Evolutionary conservation across 2,329 filamentous ascomycete genomes (phyloP), one percentile per base, ranked within the genome.

Genomic region (Fusarium sp.): DNA sequence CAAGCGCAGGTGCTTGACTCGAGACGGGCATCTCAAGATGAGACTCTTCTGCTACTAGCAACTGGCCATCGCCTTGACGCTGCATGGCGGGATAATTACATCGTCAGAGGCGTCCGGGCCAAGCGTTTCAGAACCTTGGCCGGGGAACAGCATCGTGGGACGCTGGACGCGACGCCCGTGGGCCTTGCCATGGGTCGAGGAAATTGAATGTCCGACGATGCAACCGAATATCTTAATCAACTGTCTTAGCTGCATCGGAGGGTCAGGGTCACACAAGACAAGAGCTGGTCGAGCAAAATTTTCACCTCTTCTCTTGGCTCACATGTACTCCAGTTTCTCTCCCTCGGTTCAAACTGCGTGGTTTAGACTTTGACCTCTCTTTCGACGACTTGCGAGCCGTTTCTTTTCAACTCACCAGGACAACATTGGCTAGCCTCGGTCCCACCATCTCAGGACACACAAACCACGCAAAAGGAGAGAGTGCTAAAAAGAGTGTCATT

Each of bases 41-140:
- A 54, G n/a, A 37, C 29, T 10, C 60, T 63, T 56, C 50, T 63
- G 50, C 62, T 11, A 57, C 24, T 54, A 56, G 20, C 24, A 18
- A 35, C 59, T 59, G 16, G 33, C 41, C 24, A 61, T 27, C 31
- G 59, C 57, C 50, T 71, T 48, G 58, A 57, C 27, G 69, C 59
- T 67, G 60, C 64, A 58, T 64, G 68, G 64, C 61, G 74, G 62
- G 61, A 61, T 59, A 75, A 67, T 71, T 72, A 27, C 61, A 20
- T 66, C 61, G 56, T 70, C 60, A 71, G 57, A 73, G 48, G 60
- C 64, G 60, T 50, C 60, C 59, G 41, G 66, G 61, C 65, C 66
- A 70, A 65, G 64, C 56, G 77, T 79, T 79, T 79, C 77, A 79
- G 65, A 73, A 61, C 73, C 76, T 71, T 72, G 75, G 56, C 27